Base-by-base conservation (phyloP, 805 yeast species). In the Phaffomyces antillensis region DNA sequence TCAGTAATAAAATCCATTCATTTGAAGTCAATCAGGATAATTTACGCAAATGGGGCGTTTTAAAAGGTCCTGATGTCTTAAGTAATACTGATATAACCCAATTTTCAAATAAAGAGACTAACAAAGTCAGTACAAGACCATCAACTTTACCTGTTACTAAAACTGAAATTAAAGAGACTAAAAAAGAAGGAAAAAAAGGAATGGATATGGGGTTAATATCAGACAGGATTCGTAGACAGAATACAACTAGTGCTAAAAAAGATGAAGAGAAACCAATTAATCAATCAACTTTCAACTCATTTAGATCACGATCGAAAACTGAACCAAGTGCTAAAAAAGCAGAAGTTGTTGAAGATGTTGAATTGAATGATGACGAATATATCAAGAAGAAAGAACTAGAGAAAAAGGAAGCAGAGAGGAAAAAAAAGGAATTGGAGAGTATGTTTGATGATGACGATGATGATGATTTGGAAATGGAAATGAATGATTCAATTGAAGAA, bases 371-470 rank as follows among this genome's bases (percentile, higher is more conserved):
- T 16, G 54, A 48, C 8, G 53, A 49, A 37, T 42, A 38, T 24
- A 36, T 15, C 5, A 39, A 42, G 39, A 52, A 50, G 45, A 44
- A 52, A 20, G 36, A 38, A 25, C 34, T 17, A 11, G 42, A 36
- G 16, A 45, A 44, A 24, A 42, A 46, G 30, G 52, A 45, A 25
- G 41, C 45, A 33, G 35, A 16, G 6, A 43, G 46, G 34, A 54
- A 47, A 37, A 43, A 44, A 24, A 50, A 52, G 18, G 68, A 63
- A 26, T 47, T 68, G 35, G 63, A 58, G 37, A 59, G 64, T 18
- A 53, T 68, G 52, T 67, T 68, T 53, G 66, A 61, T 34, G 69
- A 65, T 50, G 64, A 59, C 37, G 61, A 55, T 35, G 60, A 52
- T 25, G 53, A 48, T 35, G 55, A 49, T 15, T 33, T 39, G n/a